Conservation (phyloP, 225 moss, liverwort and hornwort species). For the Pleurozium schreberi region DNA sequence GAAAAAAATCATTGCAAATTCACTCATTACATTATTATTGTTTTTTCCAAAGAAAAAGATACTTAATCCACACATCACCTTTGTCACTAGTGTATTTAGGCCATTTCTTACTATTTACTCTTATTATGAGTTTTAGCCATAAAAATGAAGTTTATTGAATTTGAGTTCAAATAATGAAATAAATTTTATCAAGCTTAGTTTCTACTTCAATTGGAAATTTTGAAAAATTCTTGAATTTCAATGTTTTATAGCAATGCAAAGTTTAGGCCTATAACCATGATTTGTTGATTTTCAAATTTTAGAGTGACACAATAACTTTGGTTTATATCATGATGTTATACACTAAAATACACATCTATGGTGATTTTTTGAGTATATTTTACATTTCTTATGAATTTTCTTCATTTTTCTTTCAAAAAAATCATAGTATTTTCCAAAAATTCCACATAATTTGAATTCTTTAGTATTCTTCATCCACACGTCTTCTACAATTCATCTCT, state of each 20-base stretch:
- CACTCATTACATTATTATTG: not conserved
- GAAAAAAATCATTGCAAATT: not conserved
- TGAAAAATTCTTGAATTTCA: not conserved
- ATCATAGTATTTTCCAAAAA: not conserved
- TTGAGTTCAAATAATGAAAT: not conserved
- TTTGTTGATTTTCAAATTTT: not conserved
- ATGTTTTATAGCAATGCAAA: not conserved
- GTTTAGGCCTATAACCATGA: not conserved
- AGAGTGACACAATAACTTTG: fast-evolving
- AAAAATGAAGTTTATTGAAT: not conserved
- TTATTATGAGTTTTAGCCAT: not conserved
- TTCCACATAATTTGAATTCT: no score
- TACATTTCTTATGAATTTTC: not conserved
- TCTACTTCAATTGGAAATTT: not conserved
- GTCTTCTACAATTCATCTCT: not conserved
- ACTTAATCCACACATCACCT: fast-evolving
- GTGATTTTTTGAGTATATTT: not conserved
- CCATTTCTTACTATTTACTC: not conserved
- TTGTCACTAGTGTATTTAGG: not conserved
- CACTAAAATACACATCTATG: not conserved
- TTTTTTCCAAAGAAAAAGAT: not conserved
- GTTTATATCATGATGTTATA: not conserved
- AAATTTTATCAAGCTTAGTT: not conserved
- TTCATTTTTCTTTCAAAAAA: not conserved
- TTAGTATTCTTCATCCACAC: fast-evolving